A percentile compares a stretch with the other conserved stretches of the same genome.
phyloP scores from a whole-genome alignment of 345 rosid genomes.

The Eutrema yunnanense region DNA sequence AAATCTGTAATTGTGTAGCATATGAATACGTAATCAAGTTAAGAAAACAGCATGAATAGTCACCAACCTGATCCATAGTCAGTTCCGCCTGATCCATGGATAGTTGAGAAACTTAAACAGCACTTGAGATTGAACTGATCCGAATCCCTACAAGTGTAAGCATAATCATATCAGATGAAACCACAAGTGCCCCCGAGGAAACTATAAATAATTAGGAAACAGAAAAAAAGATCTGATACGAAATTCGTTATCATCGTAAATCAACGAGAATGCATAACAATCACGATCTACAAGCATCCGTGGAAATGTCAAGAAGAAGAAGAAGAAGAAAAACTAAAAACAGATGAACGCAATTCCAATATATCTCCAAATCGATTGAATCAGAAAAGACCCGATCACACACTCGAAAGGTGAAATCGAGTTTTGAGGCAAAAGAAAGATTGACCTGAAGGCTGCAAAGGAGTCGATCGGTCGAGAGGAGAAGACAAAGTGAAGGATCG shows the following conservation, averaged over 20 bases:
- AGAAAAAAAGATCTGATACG: background rate
- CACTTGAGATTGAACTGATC: slow-evolving; percentile 23
- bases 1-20: background rate
- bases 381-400: slow-evolving; percentile 12
- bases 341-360: slow-evolving; percentile 7
- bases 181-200: background rate
- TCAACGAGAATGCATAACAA: slow-evolving; percentile 1
- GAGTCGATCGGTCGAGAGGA: slow-evolving; percentile 12
- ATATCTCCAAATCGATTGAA: background rate
- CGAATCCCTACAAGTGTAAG: slow-evolving; percentile 22
- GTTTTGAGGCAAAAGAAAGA: background rate
- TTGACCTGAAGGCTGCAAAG: slow-evolving; percentile 5
- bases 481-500: slow-evolving; percentile 11
- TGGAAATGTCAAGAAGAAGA: background rate
- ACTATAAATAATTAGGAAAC: too few species aligned
- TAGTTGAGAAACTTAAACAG: slow-evolving; percentile 26
- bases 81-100: slow-evolving; percentile 80
- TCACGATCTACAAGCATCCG: slow-evolving; percentile 19
- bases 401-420: background rate
- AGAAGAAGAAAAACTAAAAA: background rate
- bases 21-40: background rate
- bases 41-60: background rate
- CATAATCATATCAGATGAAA: background rate
- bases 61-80: slow-evolving; percentile 64
- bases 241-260: background rate